Evolutionary conservation across 2,329 filamentous ascomycete genomes (phyloP), one percentile per base, ranked within the genome.

Genomic region (Hortaea sp.): DNA sequence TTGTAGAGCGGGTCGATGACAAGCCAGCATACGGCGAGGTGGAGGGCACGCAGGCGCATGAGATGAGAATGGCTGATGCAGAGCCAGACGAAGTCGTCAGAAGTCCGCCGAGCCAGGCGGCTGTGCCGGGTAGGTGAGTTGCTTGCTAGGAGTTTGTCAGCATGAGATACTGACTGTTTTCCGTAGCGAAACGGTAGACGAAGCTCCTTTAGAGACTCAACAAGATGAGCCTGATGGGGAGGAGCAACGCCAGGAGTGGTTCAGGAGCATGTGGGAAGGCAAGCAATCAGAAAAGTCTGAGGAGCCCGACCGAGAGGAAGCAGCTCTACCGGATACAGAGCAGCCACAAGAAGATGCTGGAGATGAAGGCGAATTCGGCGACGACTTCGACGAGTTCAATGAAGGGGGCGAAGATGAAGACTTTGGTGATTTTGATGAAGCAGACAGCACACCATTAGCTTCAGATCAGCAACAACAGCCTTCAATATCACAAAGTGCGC

Each of bases 341-440:
- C 77, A 75, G 53, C 20, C 20, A 20, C 73, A 69, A 12, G 63
- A 62, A 44, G 71, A 72, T 53, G 73, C 68, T 12, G 64, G 65
- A 44, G 82, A 85, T 58, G 88, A 87, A 65, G 81, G 84, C 60
- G 84, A 82, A 54, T 79, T 80, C 63, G 78, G 77, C 44, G 81
- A 79, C 51, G 82, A 85, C 58, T 86, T 86, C 66, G 80, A 81
- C 60, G 75, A 82, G 51, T 78, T 81, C 59, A 72, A 74, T 58
- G 69, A 77, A 52, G 70, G 66, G 38, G 70, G 62, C 31, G 63
- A 41, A 9, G 63, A 64, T 42, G 70, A 72, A 58, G 71, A 74
- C 57, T 74, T 74, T 66, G 72, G 70, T 51, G 72, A 74, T 57
- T 74, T 75, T 58, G 72, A 72, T 55, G 71, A 65, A 30, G 55